phyloP scores from a whole-genome alignment of 2,329 filamentous ascomycete genomes.

The Gnomoniopsis smithogilvyi region DNA sequence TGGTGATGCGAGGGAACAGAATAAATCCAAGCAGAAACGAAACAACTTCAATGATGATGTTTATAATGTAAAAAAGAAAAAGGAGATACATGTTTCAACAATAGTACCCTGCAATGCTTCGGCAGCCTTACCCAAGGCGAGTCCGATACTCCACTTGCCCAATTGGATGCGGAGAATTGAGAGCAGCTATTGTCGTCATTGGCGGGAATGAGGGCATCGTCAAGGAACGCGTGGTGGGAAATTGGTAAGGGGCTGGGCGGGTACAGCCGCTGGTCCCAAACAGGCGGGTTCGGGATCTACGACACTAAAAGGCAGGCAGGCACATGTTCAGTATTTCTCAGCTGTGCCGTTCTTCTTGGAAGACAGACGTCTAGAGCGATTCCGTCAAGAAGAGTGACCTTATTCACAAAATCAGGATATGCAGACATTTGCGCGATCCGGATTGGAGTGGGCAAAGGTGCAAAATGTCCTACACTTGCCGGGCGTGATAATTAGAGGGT shows the following conservation, averaged over 20 bases:
- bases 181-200: neutral
- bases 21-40: neutral
- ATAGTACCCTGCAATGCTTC: neutral
- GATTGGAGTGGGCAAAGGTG: too few species aligned
- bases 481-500: too few species aligned
- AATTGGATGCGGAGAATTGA: neutral
- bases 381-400: too few species aligned
- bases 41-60: neutral
- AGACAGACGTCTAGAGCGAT: too few species aligned
- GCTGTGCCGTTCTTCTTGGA: neutral
- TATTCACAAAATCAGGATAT: too few species aligned
- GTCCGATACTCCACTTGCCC: neutral
- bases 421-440: too few species aligned
- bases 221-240: neutral
- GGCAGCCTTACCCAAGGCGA: neutral
- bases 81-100: neutral
- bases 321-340: neutral
- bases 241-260: slow-evolving; percentile 2
- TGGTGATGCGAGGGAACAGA: neutral
- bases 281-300: neutral
- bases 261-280: neutral
- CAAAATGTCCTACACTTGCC: too few species aligned
- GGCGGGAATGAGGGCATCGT: slow-evolving; percentile 9
- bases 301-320: neutral
- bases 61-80: neutral